Conservation (phyloP, 345 rosid species). For the Brassica carinata region DNA sequence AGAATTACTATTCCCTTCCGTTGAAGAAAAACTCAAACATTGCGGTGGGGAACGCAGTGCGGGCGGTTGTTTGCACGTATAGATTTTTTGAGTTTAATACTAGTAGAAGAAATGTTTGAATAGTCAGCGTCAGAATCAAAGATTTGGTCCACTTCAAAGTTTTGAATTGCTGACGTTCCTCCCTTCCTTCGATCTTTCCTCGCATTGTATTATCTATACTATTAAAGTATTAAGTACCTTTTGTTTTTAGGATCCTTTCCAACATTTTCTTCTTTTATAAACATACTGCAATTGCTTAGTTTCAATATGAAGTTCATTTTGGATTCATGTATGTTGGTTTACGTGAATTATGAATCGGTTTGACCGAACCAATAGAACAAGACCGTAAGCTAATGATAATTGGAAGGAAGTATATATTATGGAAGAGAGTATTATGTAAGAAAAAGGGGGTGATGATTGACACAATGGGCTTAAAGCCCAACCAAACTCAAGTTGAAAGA, state of each 20-base stretch:
- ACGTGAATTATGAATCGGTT: neutral
- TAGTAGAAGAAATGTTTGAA: neutral
- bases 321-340: neutral
- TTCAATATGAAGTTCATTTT: neutral
- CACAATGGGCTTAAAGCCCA: neutral
- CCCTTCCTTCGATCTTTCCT: neutral
- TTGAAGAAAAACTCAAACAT: slow-evolving; percentile 37
- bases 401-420: no score
- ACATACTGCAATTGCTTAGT: neutral
- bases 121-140: neutral
- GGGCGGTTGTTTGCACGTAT: neutral
- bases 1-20: neutral
- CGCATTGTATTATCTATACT: neutral
- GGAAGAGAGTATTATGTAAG: neutral
- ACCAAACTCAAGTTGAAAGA: neutral
- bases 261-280: neutral
- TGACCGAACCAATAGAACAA: neutral
- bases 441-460: neutral
- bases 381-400: neutral
- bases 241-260: neutral
- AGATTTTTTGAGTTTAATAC: neutral
- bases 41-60: slow-evolving; percentile 31
- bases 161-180: neutral
- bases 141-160: neutral
- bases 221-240: neutral